These are phyloP conservation scores for Catharanthus roseus DNA, from an alignment of 257 asterid species.

Conservation along the genomic window DNA sequence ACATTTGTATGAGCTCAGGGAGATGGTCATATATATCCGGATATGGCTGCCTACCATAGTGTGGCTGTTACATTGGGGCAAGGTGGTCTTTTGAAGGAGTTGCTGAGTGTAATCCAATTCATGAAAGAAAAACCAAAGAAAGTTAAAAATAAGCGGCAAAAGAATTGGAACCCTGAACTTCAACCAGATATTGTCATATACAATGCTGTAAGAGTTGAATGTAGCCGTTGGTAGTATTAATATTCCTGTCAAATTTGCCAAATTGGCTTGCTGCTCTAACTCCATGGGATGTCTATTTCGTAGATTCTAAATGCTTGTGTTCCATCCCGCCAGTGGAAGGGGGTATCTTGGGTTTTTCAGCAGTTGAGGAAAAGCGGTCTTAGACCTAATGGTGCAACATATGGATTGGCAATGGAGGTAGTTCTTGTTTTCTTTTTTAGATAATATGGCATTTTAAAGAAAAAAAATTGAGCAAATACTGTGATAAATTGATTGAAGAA, in stretches of 20 bases:
- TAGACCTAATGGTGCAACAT: slow-evolving; percentile 86
- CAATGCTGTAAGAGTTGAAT: slow-evolving; percentile 66
- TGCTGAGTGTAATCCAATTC: slow-evolving; percentile 56
- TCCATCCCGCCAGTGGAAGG: slow-evolving; percentile 80
- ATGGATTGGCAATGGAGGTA: slow-evolving; percentile 99
- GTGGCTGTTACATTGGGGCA: slow-evolving; percentile 84
- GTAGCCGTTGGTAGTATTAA: neutral
- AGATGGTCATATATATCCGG: slow-evolving; percentile 73
- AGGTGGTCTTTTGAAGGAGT: slow-evolving; percentile 79
- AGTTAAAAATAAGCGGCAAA: slow-evolving; percentile 46
- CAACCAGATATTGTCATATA: slow-evolving; percentile 80
- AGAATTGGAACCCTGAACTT: slow-evolving; percentile 83
- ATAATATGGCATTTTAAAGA: neutral
- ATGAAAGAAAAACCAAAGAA: slow-evolving; percentile 78
- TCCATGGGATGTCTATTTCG: slow-evolving; percentile 18
- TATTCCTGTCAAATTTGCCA: slow-evolving; percentile 9
- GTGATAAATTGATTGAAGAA: neutral
- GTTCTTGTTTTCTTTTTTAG: neutral
- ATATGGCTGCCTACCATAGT: slow-evolving; percentile 89
- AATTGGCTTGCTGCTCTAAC: slow-evolving; percentile 8
- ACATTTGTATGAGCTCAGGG: slow-evolving; percentile 41
- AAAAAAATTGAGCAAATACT: neutral
- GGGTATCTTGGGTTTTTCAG: slow-evolving; percentile 92
- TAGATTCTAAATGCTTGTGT: slow-evolving; percentile 95
- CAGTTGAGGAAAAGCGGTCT: slow-evolving; percentile 75